Conservation (phyloP, 129 eudicot genomes). For the Deinandra increscens region DNA sequence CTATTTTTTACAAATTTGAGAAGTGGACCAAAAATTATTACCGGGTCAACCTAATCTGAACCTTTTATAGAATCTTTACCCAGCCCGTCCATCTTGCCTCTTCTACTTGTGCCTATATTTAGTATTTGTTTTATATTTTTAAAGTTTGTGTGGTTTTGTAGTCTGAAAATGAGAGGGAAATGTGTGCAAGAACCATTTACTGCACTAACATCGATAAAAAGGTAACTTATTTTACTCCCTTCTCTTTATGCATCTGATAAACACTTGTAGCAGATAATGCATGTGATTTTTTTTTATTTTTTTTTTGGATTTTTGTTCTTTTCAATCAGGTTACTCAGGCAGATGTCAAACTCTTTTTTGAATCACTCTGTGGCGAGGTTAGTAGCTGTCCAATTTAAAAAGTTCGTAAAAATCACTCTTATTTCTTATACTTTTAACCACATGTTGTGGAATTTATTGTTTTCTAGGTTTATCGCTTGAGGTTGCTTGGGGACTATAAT, state of each 20-base stretch:
- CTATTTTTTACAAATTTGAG: no score
- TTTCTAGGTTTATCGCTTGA: constrained; percentile 64
- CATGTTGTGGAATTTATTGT: neutral
- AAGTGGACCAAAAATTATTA: neutral
- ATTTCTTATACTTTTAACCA: no score
- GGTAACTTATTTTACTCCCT: constrained; percentile 8
- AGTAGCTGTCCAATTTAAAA: no score
- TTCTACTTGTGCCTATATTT: neutral
- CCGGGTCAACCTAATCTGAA: neutral
- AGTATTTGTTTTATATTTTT: neutral
- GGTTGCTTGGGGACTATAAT: constrained; percentile 63
- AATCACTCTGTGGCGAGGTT: constrained; percentile 83
- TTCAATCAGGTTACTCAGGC: neutral
- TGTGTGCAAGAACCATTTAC: constrained; percentile 11
- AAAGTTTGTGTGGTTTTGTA: neutral
- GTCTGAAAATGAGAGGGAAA: constrained; percentile 5
- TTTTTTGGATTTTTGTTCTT: neutral
- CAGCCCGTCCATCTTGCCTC: neutral
- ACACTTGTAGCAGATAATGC: no score
- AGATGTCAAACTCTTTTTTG: constrained; percentile 45
- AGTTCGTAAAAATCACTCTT: no score
- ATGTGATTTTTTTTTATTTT: no score
- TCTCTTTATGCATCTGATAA: no score
- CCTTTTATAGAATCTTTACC: neutral
- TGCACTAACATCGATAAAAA: constrained; percentile 12